Conservation (phyloP, 2,329 filamentous ascomycete genomes). For the Neofusicoccum cordaticola region DNA sequence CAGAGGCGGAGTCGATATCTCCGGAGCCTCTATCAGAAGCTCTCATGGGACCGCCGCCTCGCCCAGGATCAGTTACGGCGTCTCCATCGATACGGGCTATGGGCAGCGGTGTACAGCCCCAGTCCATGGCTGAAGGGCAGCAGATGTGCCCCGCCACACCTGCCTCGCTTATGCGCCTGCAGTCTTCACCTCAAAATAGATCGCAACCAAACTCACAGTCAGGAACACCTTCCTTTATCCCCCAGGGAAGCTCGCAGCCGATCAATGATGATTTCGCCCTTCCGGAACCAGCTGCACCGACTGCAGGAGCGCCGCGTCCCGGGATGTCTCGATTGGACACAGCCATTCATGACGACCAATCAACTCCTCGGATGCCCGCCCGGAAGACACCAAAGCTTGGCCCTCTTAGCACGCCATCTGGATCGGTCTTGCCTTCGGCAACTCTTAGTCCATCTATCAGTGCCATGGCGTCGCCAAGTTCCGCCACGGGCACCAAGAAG, state of each 20-base stretch:
- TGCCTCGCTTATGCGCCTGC: conserved; percentile 72
- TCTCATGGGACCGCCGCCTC: conserved; percentile 59
- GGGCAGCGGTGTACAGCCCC: conserved; percentile 34
- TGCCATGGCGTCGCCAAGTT: conserved; percentile 50
- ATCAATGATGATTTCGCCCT: conserved; percentile 63
- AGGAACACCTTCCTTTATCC: conserved; percentile 24
- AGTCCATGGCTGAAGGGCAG: background rate
- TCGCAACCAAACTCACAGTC: conserved; percentile 2
- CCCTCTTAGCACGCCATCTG: conserved; percentile 51
- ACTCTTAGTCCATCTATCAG: conserved; percentile 53
- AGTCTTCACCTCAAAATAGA: conserved; percentile 30
- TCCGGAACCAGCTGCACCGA: conserved; percentile 65
- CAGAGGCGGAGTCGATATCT: conserved; percentile 49
- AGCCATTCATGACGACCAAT: conserved; percentile 44
- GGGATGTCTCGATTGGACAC: conserved; percentile 53
- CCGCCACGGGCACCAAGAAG: conserved; percentile 7
- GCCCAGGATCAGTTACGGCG: conserved; percentile 61
- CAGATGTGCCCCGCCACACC: conserved; percentile 62
- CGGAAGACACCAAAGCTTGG: conserved; percentile 65
- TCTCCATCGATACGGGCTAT: conserved; percentile 64
- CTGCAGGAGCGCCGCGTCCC: conserved; percentile 44
- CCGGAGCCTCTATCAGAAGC: conserved; percentile 48
- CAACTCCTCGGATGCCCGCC: conserved; percentile 62
- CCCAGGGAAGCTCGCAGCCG: conserved; percentile 25
- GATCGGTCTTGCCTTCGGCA: conserved; percentile 27